A percentile compares a stretch with the other conserved stretches of the same genome.
phyloP scores from a whole-genome alignment of 768 basidiomycete species.

The Phylloporus sp. region DNA sequence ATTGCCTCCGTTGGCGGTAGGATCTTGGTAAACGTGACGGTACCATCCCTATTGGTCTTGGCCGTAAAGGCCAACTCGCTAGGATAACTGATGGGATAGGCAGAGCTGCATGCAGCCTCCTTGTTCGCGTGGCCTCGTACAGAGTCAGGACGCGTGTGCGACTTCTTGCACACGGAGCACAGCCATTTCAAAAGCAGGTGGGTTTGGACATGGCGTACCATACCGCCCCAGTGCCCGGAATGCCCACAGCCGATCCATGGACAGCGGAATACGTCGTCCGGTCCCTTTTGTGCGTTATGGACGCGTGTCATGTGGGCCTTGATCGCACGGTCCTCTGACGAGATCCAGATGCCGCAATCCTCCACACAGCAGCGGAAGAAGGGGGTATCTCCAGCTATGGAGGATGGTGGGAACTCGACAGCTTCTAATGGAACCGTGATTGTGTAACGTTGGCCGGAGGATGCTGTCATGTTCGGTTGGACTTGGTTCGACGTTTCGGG shows the following conservation, averaged over 20 bases:
- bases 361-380: conserved; percentile 22
- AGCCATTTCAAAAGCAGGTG: conserved; percentile 16
- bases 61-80: conserved; percentile 14
- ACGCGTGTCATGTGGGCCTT: conserved; percentile 8
- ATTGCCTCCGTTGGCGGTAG: neutral
- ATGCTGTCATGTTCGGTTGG: neutral
- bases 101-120: neutral
- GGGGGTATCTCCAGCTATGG: neutral
- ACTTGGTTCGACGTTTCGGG: neutral
- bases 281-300: conserved; percentile 4
- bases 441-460: neutral
- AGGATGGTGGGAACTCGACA: conserved; percentile 5
- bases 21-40: conserved; percentile 20
- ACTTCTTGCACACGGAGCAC: conserved; percentile 14
- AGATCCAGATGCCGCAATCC: conserved; percentile 17
- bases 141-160: conserved; percentile 17
- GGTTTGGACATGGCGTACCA: conserved; percentile 16
- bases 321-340: conserved; percentile 12
- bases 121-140: conserved; percentile 7
- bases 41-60: neutral
- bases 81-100: conserved; percentile 7
- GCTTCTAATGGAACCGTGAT: conserved; percentile 5
- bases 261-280: neutral
- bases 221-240: neutral
- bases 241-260: conserved; percentile 14